A percentile compares a stretch with the other conserved stretches of the same genome.
These are phyloP conservation scores for Arabis hirsuta DNA, from an alignment of 345 rosid genomes.

Conservation along the genomic window DNA sequence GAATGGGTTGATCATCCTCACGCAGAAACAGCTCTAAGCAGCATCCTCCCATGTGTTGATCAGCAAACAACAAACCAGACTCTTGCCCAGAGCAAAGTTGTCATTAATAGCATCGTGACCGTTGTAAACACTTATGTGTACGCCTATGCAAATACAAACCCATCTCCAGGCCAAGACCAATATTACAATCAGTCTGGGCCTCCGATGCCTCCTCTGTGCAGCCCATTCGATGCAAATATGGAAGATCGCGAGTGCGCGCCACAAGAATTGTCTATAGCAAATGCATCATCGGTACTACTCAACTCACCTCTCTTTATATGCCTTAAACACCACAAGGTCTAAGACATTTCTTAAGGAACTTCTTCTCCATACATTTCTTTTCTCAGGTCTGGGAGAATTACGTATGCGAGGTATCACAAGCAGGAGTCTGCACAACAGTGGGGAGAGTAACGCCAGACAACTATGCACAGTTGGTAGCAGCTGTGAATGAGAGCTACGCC, in stretches of 20 bases:
- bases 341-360: background rate
- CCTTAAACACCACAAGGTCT: slow-evolving; percentile 19
- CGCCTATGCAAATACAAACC: slow-evolving; percentile 76
- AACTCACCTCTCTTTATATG: slow-evolving; percentile 10
- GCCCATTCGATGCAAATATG: slow-evolving; percentile 67
- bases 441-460: slow-evolving; percentile 82
- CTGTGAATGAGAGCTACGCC: slow-evolving; percentile 82
- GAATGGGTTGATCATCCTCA: slow-evolving; percentile 95
- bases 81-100: slow-evolving; percentile 88
- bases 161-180: slow-evolving; percentile 52
- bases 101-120: slow-evolving; percentile 73
- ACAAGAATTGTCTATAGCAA: slow-evolving; percentile 72
- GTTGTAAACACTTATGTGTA: slow-evolving; percentile 84
- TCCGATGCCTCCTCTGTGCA: slow-evolving; percentile 85
- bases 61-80: slow-evolving; percentile 84
- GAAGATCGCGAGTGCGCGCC: slow-evolving; percentile 64
- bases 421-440: slow-evolving; percentile 60
- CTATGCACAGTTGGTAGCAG: slow-evolving; percentile 67
- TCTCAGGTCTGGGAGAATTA: slow-evolving; percentile 82
- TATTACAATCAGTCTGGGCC: slow-evolving; percentile 93
- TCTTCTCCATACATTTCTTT: background rate
- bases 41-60: slow-evolving; percentile 96
- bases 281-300: slow-evolving; percentile 72
- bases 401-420: slow-evolving; percentile 57
- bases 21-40: slow-evolving; percentile 84